A percentile compares a stretch with the other conserved stretches of the same genome.
These are phyloP conservation scores for Leccinum broughii DNA, from an alignment of 768 basidiomycete species.

Conservation along the genomic window DNA sequence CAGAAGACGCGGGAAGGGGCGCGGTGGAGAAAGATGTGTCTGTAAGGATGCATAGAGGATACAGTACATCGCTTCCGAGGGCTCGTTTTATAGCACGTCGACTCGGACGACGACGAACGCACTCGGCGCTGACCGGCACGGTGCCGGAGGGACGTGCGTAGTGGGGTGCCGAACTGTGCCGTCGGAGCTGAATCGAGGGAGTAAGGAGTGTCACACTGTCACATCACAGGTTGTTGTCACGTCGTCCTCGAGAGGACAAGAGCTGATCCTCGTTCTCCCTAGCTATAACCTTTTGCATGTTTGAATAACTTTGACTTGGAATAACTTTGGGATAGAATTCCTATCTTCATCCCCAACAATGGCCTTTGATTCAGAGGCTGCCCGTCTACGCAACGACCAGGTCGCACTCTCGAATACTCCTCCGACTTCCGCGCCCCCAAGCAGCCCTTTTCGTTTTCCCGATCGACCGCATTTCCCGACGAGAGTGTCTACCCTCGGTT, in stretches of 20 bases:
- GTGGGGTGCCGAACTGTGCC: slow-evolving; percentile 7
- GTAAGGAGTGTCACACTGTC: neutral
- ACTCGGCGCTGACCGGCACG: slow-evolving; percentile 22
- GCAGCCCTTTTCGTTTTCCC: slow-evolving; percentile 39
- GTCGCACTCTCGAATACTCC: slow-evolving; percentile 6
- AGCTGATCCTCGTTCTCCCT: slow-evolving; percentile 22
- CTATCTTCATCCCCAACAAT: slow-evolving; percentile 12
- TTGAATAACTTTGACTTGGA: neutral
- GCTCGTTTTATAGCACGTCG: slow-evolving; percentile 16
- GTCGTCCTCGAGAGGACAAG: slow-evolving; percentile 1
- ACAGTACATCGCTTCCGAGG: slow-evolving; percentile 2
- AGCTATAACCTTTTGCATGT: neutral
- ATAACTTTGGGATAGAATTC: neutral
- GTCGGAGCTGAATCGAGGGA: slow-evolving; percentile 15
- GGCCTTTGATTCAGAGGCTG: slow-evolving; percentile 33
- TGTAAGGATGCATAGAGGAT: slow-evolving; percentile 25
- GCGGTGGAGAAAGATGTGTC: slow-evolving; percentile 27
- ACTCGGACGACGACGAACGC: slow-evolving; percentile 19
- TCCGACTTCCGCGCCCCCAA: slow-evolving; percentile 39
- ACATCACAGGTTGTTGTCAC: slow-evolving; percentile 25
- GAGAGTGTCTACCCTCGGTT: slow-evolving; percentile 63
- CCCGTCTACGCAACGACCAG: slow-evolving; percentile 31
- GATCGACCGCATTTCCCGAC: slow-evolving; percentile 58
- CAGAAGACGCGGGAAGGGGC: slow-evolving; percentile 64
- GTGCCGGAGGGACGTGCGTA: slow-evolving; percentile 16